These are phyloP conservation scores for Fusarium abutilonis DNA, from an alignment of 2,329 filamentous ascomycete genomes.

Conservation along the genomic window DNA sequence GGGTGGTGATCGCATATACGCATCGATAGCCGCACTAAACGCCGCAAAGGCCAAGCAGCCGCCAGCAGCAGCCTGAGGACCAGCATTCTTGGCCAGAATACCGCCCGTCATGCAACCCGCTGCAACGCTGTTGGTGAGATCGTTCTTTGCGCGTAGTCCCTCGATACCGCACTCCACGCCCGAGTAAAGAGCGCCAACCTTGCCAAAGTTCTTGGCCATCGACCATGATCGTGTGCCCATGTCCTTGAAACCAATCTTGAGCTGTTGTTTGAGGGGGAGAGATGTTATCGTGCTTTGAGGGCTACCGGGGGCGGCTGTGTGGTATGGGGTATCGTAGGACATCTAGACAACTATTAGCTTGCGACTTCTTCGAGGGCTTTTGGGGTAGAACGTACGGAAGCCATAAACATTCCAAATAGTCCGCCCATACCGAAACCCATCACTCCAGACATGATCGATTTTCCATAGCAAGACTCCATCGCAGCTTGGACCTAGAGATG, in stretches of 20 bases:
- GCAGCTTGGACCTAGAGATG: conserved; percentile 75
- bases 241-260: conserved; percentile 88
- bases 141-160: conserved; percentile 91
- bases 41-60: conserved; percentile 95
- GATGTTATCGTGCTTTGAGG: conserved; percentile 57
- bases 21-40: conserved; percentile 91
- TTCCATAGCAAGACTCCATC: conserved; percentile 93
- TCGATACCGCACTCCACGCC: conserved; percentile 98
- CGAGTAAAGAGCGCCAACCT: conserved; percentile 88
- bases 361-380: too few species aligned
- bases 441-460: conserved; percentile 87
- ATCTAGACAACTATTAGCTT: conserved; percentile 62
- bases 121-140: conserved; percentile 84
- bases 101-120: conserved; percentile 93
- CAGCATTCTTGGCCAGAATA: conserved; percentile 84
- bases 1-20: conserved; percentile 86
- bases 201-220: conserved; percentile 93
- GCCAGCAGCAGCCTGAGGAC: conserved; percentile 85
- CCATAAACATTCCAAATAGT: conserved; percentile 97
- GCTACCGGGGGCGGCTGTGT: conserved; percentile 56
- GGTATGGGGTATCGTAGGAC: conserved; percentile 95
- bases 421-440: conserved; percentile 96
- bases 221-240: conserved; percentile 88
- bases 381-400: conserved; percentile 72
- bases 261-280: conserved; percentile 86